phyloP scores from a whole-genome alignment of 2,329 filamentous ascomycete species.

The Graphium sp. region DNA sequence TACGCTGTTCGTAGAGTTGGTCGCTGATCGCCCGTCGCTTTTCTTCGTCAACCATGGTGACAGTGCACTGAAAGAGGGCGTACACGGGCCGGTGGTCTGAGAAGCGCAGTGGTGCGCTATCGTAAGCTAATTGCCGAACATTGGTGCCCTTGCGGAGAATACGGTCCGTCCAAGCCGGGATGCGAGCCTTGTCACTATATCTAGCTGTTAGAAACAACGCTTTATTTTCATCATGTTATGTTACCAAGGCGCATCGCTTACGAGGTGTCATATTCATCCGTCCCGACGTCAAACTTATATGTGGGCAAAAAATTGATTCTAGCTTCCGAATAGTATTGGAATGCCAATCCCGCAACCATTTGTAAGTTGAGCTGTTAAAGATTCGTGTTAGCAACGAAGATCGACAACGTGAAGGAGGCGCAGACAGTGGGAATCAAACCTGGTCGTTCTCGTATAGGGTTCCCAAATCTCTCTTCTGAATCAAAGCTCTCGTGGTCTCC shows the following conservation, averaged over 20 bases:
- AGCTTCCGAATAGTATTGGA: slow-evolving; percentile 83
- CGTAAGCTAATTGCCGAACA: slow-evolving; percentile 68
- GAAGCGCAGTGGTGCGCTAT: slow-evolving; percentile 66
- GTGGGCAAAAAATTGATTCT: slow-evolving; percentile 80
- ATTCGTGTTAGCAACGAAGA: too few species aligned
- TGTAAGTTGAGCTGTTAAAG: slow-evolving; percentile 64
- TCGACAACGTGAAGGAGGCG: too few species aligned
- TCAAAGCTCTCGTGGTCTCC: slow-evolving; percentile 59
- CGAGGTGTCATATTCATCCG: slow-evolving; percentile 83
- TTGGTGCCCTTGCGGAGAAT: slow-evolving; percentile 75
- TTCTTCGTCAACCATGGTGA: slow-evolving; percentile 64
- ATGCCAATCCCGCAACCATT: slow-evolving; percentile 84
- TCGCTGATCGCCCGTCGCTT: slow-evolving; percentile 56
- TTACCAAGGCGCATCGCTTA: slow-evolving; percentile 22
- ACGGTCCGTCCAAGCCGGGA: slow-evolving; percentile 94
- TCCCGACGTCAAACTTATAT: slow-evolving; percentile 87
- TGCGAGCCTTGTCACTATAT: slow-evolving; percentile 71
- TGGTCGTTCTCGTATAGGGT: slow-evolving; percentile 85
- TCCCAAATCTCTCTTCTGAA: slow-evolving; percentile 57
- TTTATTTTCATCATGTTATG: not conserved
- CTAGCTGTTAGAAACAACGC: slow-evolving; percentile 8
- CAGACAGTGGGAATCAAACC: slow-evolving; percentile 28
- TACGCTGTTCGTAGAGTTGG: slow-evolving; percentile 56
- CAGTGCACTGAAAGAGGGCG: slow-evolving; percentile 69
- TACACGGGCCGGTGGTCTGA: slow-evolving; percentile 96